A percentile compares a stretch with the other conserved stretches of the same genome.
Conservation (phyloP, 2,329 filamentous ascomycete species). For the Arthrobotrys musiformis region DNA sequence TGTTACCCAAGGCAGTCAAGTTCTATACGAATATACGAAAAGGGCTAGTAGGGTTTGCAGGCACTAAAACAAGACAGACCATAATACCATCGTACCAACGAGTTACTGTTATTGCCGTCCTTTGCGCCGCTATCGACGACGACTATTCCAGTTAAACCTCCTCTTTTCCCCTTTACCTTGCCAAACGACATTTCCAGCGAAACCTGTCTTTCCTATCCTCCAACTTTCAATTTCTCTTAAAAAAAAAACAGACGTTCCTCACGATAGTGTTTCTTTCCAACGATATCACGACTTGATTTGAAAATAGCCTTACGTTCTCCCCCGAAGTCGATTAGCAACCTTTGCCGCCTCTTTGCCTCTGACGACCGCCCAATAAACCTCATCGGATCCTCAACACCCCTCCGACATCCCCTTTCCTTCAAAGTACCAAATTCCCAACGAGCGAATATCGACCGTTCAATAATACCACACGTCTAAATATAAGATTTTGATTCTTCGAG, state of each 20-base stretch:
- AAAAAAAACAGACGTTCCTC: too few species aligned
- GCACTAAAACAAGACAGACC: slow-evolving; percentile 29
- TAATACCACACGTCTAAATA: neutral
- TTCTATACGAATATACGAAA: slow-evolving; percentile 27
- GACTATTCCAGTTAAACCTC: slow-evolving; percentile 34
- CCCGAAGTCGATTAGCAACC: slow-evolving; percentile 4
- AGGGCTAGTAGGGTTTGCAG: slow-evolving; percentile 39
- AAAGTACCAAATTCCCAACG: neutral
- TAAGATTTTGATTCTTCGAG: neutral
- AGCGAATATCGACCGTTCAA: neutral
- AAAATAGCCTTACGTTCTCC: slow-evolving; percentile 4
- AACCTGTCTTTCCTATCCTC: neutral
- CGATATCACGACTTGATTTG: slow-evolving; percentile 11
- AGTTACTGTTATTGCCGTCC: slow-evolving; percentile 38
- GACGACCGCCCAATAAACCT: slow-evolving; percentile 19
- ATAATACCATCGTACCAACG: slow-evolving; percentile 13
- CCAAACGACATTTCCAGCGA: slow-evolving; percentile 6
- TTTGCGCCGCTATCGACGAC: slow-evolving; percentile 55
- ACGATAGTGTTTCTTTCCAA: slow-evolving; percentile 11
- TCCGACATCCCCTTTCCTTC: slow-evolving; percentile 10
- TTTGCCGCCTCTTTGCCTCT: slow-evolving; percentile 49
- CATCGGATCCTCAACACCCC: slow-evolving; percentile 40
- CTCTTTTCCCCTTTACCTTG: slow-evolving; percentile 35
- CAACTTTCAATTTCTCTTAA: neutral
- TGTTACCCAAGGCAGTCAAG: slow-evolving; percentile 22